Evolutionary conservation across 2,329 filamentous ascomycete genomes (phyloP), one percentile per base, ranked within the genome.

Genomic region (Talaromyces sp.): DNA sequence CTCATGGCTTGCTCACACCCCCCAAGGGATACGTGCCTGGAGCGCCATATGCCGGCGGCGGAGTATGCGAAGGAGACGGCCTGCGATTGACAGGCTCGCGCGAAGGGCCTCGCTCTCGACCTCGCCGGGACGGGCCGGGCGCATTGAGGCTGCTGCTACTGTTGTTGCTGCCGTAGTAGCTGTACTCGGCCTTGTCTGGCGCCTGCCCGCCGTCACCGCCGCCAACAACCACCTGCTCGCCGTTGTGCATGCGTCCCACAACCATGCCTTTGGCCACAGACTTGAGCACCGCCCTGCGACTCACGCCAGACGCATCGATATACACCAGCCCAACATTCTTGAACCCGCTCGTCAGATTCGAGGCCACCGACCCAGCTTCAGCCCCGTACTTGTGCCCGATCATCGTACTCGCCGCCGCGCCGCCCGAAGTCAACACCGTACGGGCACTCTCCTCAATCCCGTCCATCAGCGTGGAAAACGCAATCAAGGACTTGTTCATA

Each of bases 301-400:
- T 96, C 1, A 99, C 94, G 38, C 94, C 94, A 0, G 92, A 89
- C 1, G 95, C 93, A 68, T 99, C 94, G 62, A 99, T 96, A 72
- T 99, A 99, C 32, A 99, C 94, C 29, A 99, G 81, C 6, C 92
- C 94, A 8, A 97, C 94, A 66, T 97, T 99, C 81, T 94, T 96
- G 69, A 97, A 87, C 26, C 92, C 93, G 5, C 91, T 88, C 0
- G 91, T 90, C 21, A 99, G 75, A 57, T 90, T 82, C 48, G 82
- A 82, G 1, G 91, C 88, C 17, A 97, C 81, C 38, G 87, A 82
- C 17, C 92, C 91, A 0, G 94, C 94, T 75, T 99, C 91, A 1
- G 83, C 71, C 4, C 94, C 94, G 79, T 92, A 99, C 64, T 86
- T 88, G 75, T 97, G 94, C n/a, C 87, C 84, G 3, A 97, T 91